Conservation (phyloP, 2,329 filamentous ascomycete genomes). For the Penicillium brevicompactum region DNA sequence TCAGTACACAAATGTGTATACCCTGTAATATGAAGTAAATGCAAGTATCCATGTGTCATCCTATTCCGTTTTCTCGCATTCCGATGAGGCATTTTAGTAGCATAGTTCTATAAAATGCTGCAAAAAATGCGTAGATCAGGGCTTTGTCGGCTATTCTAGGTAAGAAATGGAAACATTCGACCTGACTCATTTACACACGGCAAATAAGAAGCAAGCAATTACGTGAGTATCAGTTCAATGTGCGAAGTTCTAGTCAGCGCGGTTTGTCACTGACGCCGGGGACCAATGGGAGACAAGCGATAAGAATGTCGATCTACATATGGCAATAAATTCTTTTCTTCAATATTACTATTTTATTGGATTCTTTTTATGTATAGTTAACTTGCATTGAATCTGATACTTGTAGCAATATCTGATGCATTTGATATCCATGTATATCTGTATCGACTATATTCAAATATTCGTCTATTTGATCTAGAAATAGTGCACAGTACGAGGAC, state of each 20-base stretch:
- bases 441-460: no score
- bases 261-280: slow-evolving; percentile 31
- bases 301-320: slow-evolving; percentile 28
- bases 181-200: neutral
- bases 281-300: slow-evolving; percentile 30
- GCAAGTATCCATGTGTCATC: slow-evolving; percentile 7
- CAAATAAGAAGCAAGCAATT: slow-evolving; percentile 8
- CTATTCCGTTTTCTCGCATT: slow-evolving; percentile 9
- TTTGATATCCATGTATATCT: neutral
- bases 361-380: neutral
- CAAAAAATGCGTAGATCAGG: slow-evolving; percentile 1
- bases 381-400: neutral
- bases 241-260: slow-evolving; percentile 29
- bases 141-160: slow-evolving; percentile 1
- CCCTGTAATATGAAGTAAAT: neutral
- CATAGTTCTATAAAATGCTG: slow-evolving; percentile 7
- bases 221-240: slow-evolving; percentile 7
- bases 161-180: slow-evolving; percentile 8
- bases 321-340: neutral
- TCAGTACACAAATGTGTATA: no score
- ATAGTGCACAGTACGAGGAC: neutral
- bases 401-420: neutral
- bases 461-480: neutral
- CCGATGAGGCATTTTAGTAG: slow-evolving; percentile 22
- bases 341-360: neutral